Conservation (phyloP, 2,329 filamentous ascomycete genomes). For the Sporothrix luriei region DNA sequence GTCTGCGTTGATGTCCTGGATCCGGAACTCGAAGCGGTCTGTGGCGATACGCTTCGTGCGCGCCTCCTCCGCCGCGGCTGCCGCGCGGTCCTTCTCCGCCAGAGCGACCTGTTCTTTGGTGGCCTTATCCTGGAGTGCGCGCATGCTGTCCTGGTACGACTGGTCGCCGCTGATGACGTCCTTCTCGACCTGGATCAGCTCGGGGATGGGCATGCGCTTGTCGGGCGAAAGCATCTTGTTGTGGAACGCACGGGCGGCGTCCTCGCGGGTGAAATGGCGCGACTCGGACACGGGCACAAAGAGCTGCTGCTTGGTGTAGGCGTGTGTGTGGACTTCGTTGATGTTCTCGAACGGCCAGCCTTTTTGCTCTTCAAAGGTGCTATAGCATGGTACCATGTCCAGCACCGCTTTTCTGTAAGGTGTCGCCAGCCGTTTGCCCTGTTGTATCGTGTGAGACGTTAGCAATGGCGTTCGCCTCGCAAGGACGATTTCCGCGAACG, state of each 20-base stretch:
- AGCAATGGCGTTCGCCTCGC: background rate
- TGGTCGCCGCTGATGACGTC: slow-evolving; percentile 46
- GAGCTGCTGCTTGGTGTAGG: slow-evolving; percentile 63
- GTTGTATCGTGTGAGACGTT: slow-evolving; percentile 6
- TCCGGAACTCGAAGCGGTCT: slow-evolving; percentile 61
- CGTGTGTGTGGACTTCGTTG: slow-evolving; percentile 67
- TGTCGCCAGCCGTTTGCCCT: slow-evolving; percentile 76
- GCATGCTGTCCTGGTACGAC: slow-evolving; percentile 36
- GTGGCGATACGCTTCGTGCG: slow-evolving; percentile 52
- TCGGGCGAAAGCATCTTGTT: slow-evolving; percentile 63
- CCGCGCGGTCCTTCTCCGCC: slow-evolving; percentile 40
- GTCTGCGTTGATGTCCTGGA: slow-evolving; percentile 61
- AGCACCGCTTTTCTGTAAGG: slow-evolving; percentile 78
- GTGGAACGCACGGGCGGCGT: slow-evolving; percentile 67
- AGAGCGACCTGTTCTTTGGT: slow-evolving; percentile 28
- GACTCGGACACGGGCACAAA: slow-evolving; percentile 67
- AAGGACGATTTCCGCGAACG: no score
- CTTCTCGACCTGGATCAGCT: slow-evolving; percentile 61
- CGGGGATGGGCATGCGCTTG: slow-evolving; percentile 62
- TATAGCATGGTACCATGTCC: slow-evolving; percentile 76
- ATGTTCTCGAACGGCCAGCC: slow-evolving; percentile 58
- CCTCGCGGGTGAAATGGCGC: slow-evolving; percentile 63
- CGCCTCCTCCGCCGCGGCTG: slow-evolving; percentile 45
- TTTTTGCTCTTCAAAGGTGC: slow-evolving; percentile 56
- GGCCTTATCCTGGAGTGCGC: slow-evolving; percentile 45